Base-by-base conservation (phyloP, 768 basidiomycete species). In the Kwoniella pini region DNA sequence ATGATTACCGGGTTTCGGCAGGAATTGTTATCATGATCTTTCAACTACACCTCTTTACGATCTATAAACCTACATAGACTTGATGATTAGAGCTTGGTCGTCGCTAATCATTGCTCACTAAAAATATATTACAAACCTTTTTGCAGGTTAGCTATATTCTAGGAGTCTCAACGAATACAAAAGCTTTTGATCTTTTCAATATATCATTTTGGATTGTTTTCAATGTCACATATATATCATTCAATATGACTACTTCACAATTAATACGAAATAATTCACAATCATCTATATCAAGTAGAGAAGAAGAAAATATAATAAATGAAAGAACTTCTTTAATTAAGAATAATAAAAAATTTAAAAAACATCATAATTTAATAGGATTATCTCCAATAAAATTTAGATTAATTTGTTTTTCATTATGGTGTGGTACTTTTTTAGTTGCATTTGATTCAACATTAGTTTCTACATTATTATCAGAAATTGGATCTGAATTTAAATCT, bases 341-440 rank as follows among this genome's bases (percentile, higher is more conserved):
- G 15, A 36, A 6, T 13, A 19, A 6, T 42, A 19, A 19, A 42
- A 42, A 19, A 3, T 5, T n/a, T 12, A 54, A 57, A 27, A 40
- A 44, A 17, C 72, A 74, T 36, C 69, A 74, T 53, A 74, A 74
- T 43, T 58, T 74, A 21, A 68, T 65, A 12, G 68, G 68, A 3
- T 58, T 71, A 31, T 56, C 70, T 13, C 55, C 72, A 15, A 36
- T 49, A n/a, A 60, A 61, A 36, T 74, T 74, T 60, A 45, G 68
- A 17, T 26, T 71, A 11, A 51, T 69, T 51, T 71, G 70, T 50
- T n/a, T 61, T 3, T 61, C 64, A 12, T n/a, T 74, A n/a, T 74
- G 72, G 72, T 53, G 45, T 27, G 55, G 65, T 42, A 60, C 58
- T 15, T 68, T 74, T 30, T 62, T 74, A 12, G 60, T 44, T 26